These are phyloP conservation scores for Ophiocordyceps sinensis DNA, from an alignment of 2,329 filamentous ascomycete species.

Conservation along the genomic window DNA sequence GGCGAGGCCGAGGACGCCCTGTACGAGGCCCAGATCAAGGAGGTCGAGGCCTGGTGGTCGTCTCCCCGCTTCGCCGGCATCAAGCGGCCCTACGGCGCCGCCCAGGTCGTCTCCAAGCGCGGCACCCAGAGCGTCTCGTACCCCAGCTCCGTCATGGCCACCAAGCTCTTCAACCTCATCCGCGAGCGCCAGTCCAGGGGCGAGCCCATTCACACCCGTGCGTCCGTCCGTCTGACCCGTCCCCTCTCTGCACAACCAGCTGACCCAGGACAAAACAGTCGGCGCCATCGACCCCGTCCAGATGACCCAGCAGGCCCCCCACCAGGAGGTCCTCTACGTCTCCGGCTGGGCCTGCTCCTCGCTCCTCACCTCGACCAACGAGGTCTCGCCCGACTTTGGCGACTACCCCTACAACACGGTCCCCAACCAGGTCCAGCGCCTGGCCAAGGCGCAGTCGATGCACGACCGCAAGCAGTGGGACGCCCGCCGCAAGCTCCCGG, in stretches of 20 bases:
- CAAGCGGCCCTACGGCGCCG: conserved; percentile 78
- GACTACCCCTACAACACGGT: conserved; percentile 99
- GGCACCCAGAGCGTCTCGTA: conserved; percentile 79
- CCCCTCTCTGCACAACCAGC: neutral
- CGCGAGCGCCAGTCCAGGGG: conserved; percentile 63
- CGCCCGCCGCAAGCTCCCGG: conserved; percentile 58
- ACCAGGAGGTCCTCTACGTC: conserved; percentile 92
- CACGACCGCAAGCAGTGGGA: conserved; percentile 97
- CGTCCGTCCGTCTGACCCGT: conserved; percentile 12
- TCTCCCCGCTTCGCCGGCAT: conserved; percentile 76
- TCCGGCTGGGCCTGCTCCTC: conserved; percentile 97
- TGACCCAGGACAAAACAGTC: conserved; percentile 38
- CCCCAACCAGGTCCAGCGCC: conserved; percentile 89
- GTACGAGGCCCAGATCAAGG: conserved; percentile 68
- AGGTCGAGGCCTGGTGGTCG: conserved; percentile 85
- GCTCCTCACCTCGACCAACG: conserved; percentile 83
- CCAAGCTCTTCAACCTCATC: conserved; percentile 84
- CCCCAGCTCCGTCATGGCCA: conserved; percentile 85
- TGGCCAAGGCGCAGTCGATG: conserved; percentile 93
- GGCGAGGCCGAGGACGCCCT: conserved; percentile 72
- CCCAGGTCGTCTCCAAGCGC: conserved; percentile 85
- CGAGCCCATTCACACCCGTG: conserved; percentile 86
- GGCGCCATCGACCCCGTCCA: conserved; percentile 97
- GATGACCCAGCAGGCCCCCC: conserved; percentile 94
- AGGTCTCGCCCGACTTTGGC: conserved; percentile 94